Percentiles rank a stretch among this genome's conserved stretches.
Evolutionary conservation across 2,329 filamentous ascomycete genomes (phyloP).

Genomic region (Ramularia endophylla): DNA sequence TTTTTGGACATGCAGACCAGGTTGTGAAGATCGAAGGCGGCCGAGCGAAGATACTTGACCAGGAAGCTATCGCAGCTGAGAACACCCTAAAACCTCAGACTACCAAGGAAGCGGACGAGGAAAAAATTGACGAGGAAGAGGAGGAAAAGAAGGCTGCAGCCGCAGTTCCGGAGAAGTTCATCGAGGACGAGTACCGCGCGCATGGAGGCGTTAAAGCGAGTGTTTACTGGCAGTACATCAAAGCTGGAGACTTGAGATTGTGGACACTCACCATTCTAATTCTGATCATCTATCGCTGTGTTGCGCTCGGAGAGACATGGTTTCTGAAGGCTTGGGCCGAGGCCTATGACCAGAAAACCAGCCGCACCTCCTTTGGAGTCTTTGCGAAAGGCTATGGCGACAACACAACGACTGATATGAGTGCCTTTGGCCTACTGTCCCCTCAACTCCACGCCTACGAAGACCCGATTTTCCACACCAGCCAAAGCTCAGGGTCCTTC

Average conservation of each 20-base stretch:
- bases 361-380: background rate
- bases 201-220: slow-evolving; percentile 68
- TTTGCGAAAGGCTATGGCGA: background rate
- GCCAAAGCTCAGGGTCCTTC: slow-evolving; percentile 11
- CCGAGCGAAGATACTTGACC: slow-evolving; percentile 35
- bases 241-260: slow-evolving; percentile 67
- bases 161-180: slow-evolving; percentile 65
- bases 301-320: slow-evolving; percentile 64
- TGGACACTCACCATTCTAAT: slow-evolving; percentile 62
- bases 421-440: slow-evolving; percentile 11
- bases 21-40: slow-evolving; percentile 65
- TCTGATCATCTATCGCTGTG: slow-evolving; percentile 58
- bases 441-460: slow-evolving; percentile 9
- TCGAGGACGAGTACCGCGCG: slow-evolving; percentile 69
- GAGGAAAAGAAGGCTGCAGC: slow-evolving; percentile 41
- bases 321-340: slow-evolving; percentile 87
- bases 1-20: slow-evolving; percentile 65
- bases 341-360: slow-evolving; percentile 49
- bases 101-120: slow-evolving; percentile 10
- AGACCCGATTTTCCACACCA: slow-evolving; percentile 4
- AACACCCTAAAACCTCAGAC: slow-evolving; percentile 2
- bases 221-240: slow-evolving; percentile 82
- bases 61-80: slow-evolving; percentile 13
- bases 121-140: slow-evolving; percentile 21
- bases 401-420: background rate